phyloP scores from a whole-genome alignment of 2,329 filamentous ascomycete genomes.

The Fusarium tjaetaba region DNA sequence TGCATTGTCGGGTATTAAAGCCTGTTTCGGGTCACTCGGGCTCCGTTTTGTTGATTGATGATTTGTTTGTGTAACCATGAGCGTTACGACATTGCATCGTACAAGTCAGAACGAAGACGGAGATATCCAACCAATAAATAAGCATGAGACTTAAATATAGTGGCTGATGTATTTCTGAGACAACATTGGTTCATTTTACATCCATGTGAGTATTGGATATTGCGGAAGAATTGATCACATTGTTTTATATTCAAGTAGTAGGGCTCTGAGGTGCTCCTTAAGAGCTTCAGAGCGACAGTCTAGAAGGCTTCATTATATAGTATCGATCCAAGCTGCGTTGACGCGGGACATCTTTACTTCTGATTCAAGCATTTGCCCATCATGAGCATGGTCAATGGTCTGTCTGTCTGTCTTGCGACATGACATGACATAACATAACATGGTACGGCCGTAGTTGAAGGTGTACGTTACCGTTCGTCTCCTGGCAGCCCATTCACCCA shows the following conservation, averaged over 20 bases:
- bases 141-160: neutral
- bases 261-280: neutral
- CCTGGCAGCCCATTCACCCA: neutral
- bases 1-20: neutral
- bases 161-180: neutral
- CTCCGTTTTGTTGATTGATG: neutral
- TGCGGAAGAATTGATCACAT: neutral
- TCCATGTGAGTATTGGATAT: neutral
- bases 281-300: neutral
- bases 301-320: neutral
- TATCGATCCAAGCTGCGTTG: neutral
- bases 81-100: neutral
- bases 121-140: neutral
- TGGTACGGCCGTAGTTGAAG: neutral
- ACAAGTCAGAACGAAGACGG: neutral
- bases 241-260: neutral
- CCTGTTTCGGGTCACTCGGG: constrained; percentile 17
- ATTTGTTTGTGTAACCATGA: constrained; percentile 9
- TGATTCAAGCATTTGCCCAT: neutral
- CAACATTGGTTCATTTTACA: neutral
- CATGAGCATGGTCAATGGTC: neutral
- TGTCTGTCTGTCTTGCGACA: neutral
- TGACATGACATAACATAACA: neutral
- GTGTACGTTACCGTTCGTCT: neutral
- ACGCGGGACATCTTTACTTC: neutral